A percentile compares a stretch with the other conserved stretches of the same genome.
phyloP scores from a whole-genome alignment of 352 stramenopile species.

The Sclerospora graminicola region DNA sequence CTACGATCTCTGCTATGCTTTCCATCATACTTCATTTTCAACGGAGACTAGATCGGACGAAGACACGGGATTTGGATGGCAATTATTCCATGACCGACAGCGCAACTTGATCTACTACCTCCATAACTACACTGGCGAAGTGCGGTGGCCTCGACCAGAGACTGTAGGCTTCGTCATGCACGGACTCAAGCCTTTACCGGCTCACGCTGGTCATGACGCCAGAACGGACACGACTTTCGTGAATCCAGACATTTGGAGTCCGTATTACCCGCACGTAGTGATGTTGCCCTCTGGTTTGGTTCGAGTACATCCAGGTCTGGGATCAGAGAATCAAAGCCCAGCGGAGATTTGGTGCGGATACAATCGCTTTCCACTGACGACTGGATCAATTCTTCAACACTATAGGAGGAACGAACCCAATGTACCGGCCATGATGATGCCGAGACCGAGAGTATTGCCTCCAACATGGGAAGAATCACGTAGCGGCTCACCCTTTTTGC shows the following conservation, averaged over 20 bases:
- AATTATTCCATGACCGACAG: conserved; percentile 32
- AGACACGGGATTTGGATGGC: conserved; percentile 46
- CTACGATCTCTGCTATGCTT: too few species aligned
- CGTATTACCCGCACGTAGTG: conserved; percentile 44
- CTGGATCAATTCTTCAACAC: background rate
- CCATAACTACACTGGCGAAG: conserved; percentile 63
- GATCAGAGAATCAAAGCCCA: conserved; percentile 6
- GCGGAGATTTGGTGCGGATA: conserved; percentile 31
- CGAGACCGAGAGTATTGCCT: conserved; percentile 31
- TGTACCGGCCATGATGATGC: background rate
- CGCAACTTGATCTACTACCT: conserved; percentile 45
- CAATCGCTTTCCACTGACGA: conserved; percentile 36
- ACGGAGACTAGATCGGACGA: background rate
- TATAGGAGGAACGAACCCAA: background rate
- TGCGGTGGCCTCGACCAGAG: conserved; percentile 47
- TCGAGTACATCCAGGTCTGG: conserved; percentile 24
- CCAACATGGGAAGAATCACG: conserved; percentile 46
- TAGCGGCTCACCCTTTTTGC: conserved; percentile 41
- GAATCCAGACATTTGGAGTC: conserved; percentile 27
- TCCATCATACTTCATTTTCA: too few species aligned
- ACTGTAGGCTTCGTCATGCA: conserved; percentile 43
- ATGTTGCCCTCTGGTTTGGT: conserved; percentile 47
- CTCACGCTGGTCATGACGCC: background rate
- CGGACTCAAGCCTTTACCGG: conserved; percentile 27
- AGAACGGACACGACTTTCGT: conserved; percentile 1